A percentile compares a stretch with the other conserved stretches of the same genome.
These are phyloP conservation scores for Lentinula novae-zelandiae DNA, from an alignment of 1,284 basidiomycete genomes.

Conservation along the genomic window DNA sequence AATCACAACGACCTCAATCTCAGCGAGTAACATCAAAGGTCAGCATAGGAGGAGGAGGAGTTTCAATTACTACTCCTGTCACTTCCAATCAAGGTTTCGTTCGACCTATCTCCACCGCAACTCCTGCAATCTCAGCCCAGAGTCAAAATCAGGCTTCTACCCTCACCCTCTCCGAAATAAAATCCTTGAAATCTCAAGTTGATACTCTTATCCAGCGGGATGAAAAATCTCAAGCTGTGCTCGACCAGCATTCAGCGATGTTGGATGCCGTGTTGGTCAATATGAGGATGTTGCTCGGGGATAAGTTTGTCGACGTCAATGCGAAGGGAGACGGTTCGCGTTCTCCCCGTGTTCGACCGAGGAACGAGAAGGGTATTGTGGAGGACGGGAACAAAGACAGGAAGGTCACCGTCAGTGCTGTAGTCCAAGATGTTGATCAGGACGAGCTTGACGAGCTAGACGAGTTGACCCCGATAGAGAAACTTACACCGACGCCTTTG, in stretches of 20 bases:
- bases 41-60: background rate
- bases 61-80: background rate
- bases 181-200: background rate
- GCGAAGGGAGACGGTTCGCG: background rate
- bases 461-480: background rate
- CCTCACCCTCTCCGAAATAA: background rate
- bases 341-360: background rate
- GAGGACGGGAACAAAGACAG: too few relatives aligned
- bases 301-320: background rate
- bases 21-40: background rate
- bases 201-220: background rate
- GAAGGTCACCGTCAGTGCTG: background rate
- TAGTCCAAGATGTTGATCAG: background rate
- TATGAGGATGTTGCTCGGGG: slow-evolving; percentile 3
- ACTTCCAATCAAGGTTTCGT: background rate
- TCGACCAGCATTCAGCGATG: background rate
- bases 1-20: background rate
- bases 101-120: background rate
- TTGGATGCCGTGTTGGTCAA: slow-evolving; percentile 3
- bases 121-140: background rate
- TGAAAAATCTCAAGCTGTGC: background rate
- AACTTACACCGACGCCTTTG: background rate
- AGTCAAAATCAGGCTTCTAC: background rate
- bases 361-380: too few relatives aligned
- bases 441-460: slow-evolving; percentile 5